A percentile compares a stretch with the other conserved stretches of the same genome.
Conservation (phyloP, 2,329 filamentous ascomycete genomes). For the Colletotrichum zoysiae region DNA sequence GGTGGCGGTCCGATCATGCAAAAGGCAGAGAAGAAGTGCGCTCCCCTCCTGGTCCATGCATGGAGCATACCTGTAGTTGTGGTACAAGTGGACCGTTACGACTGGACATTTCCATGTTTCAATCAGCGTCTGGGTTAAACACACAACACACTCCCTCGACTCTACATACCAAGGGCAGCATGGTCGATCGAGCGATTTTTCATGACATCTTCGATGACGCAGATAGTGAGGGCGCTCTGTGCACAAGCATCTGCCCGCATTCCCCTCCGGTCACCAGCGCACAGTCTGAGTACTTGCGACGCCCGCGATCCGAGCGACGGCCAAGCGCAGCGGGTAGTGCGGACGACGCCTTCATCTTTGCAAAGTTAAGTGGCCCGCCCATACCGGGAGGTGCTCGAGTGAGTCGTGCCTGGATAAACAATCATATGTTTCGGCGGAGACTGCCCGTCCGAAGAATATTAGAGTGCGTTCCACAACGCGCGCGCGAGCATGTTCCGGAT, state of each 20-base stretch:
- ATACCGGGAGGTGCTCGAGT: constrained; percentile 21
- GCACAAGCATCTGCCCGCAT: constrained; percentile 7
- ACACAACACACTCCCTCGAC: background rate
- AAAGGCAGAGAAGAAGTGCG: background rate
- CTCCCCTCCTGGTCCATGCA: constrained; percentile 22
- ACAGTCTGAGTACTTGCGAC: constrained; percentile 6
- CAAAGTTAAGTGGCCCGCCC: constrained; percentile 13
- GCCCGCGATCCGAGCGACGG: background rate
- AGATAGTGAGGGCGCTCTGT: background rate
- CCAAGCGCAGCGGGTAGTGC: background rate
- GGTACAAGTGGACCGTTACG: constrained; percentile 16
- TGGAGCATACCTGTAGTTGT: constrained; percentile 18
- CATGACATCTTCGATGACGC: constrained; percentile 11
- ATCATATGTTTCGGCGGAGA: constrained; percentile 26
- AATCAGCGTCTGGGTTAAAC: constrained; percentile 21
- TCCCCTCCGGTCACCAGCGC: constrained; percentile 9
- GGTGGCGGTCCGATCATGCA: constrained; percentile 17
- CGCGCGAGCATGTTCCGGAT: constrained; percentile 8
- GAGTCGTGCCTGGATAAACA: constrained; percentile 32
- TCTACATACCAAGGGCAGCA: constrained; percentile 12
- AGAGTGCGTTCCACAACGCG: constrained; percentile 24
- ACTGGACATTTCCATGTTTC: constrained; percentile 28
- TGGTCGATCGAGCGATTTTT: constrained; percentile 4
- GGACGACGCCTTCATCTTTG: constrained; percentile 5
- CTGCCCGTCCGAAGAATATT: constrained; percentile 24